Conservation (phyloP, 2,329 filamentous ascomycete species). For the Phialocephala sp. region DNA sequence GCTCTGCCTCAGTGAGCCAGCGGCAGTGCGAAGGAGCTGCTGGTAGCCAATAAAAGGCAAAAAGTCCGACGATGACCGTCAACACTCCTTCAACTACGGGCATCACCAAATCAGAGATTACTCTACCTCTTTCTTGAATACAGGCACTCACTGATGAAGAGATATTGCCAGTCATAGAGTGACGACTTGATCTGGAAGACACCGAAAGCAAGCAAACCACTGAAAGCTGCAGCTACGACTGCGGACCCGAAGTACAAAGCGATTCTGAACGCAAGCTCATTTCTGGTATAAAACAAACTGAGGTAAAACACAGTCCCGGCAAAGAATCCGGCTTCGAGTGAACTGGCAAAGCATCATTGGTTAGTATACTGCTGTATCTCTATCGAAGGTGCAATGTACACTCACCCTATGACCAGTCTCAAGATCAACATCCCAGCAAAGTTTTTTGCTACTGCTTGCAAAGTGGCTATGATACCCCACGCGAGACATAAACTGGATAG, state of each 20-base stretch:
- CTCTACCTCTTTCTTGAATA: neutral
- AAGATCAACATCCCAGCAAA: slow-evolving; percentile 43
- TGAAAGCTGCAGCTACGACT: slow-evolving; percentile 46
- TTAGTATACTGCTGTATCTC: neutral
- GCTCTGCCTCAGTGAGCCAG: slow-evolving; percentile 37
- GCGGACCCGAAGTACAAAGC: slow-evolving; percentile 52
- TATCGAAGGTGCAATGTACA: neutral
- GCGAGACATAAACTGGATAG: slow-evolving; percentile 50
- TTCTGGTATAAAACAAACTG: slow-evolving; percentile 53
- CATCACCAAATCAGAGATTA: neutral
- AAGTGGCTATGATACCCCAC: slow-evolving; percentile 55
- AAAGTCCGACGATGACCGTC: slow-evolving; percentile 37
- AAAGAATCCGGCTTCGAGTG: slow-evolving; percentile 59
- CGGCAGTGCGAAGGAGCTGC: slow-evolving; percentile 36
- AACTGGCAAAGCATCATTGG: neutral
- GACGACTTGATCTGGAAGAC: slow-evolving; percentile 53
- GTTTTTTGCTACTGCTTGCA: slow-evolving; percentile 45
- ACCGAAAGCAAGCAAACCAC: slow-evolving; percentile 43
- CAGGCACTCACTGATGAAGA: slow-evolving; percentile 9
- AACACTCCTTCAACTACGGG: slow-evolving; percentile 29
- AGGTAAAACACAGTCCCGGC: slow-evolving; percentile 59
- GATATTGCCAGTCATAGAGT: slow-evolving; percentile 53
- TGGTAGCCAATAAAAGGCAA: slow-evolving; percentile 34
- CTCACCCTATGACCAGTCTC: slow-evolving; percentile 8
- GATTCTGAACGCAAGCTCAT: slow-evolving; percentile 44